Base-by-base conservation (phyloP, 2,329 filamentous ascomycete species). In the Phialemonium atrogriseum region DNA sequence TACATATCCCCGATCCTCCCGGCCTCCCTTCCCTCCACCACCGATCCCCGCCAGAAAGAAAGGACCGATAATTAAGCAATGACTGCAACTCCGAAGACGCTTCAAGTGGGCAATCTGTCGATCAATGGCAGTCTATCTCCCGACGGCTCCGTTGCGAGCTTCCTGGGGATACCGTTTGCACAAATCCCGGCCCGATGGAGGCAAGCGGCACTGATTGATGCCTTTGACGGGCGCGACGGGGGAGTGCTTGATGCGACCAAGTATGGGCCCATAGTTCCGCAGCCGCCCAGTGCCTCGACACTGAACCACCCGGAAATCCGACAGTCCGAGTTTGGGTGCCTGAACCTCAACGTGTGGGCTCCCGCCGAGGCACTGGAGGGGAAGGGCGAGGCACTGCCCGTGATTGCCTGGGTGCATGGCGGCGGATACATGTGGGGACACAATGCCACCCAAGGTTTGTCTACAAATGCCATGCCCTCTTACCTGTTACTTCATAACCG, bases 391-490 rank as follows among this genome's bases (percentile, higher is more conserved):
- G n/a, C n/a, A 8, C 18, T 36, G 9, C 38, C 35, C 9, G 38
- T 40, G 2, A 11, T 40, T 10, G 29, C 36, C 8, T 40, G 38
- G 38, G 36, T 40, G 12, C 38, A 40, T 18, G 38, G 38, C 17
- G 38, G 38, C 10, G 38, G 32, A n/a, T 40, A 29, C 24, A 31
- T 30, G 4, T 18, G 14, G 4, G 38, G 38, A 4, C 17, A 7
- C 32, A 40, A 40, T 32, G 25, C 30, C 10, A 29, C n/a, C n/a
- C n/a, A n/a, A n/a, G n/a, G n/a, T n/a, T n/a, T n/a, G n/a, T n/a
- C n/a, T n/a, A n/a, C n/a, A n/a, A n/a, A n/a, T n/a, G n/a, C n/a
- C n/a, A n/a, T n/a, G n/a, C n/a, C n/a, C n/a, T n/a, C n/a, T n/a
- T n/a, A n/a, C n/a, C n/a, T n/a, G n/a, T n/a, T n/a, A n/a, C n/a